phyloP scores from a whole-genome alignment of 2,329 filamentous ascomycete species.

The Monilinia fructigena region DNA sequence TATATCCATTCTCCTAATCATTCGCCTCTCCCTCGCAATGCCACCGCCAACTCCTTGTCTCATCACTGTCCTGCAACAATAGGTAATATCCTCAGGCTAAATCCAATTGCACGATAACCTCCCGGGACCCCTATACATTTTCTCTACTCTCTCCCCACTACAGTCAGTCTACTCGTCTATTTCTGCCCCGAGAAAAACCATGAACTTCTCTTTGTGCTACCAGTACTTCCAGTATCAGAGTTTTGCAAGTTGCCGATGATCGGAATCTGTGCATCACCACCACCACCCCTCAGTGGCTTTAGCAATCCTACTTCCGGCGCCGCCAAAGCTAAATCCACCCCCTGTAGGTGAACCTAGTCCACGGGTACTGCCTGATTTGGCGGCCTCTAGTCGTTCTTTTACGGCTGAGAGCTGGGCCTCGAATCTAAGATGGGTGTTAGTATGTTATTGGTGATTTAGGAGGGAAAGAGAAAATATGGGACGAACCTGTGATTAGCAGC shows the following conservation, averaged over 20 bases:
- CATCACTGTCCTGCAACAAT: slow-evolving; percentile 1
- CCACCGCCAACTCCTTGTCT: slow-evolving; percentile 4
- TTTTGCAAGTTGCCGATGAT: slow-evolving; percentile 59
- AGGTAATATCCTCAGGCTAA: slow-evolving; percentile 16
- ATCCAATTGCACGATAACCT: slow-evolving; percentile 15
- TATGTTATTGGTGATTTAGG: slow-evolving; percentile 24
- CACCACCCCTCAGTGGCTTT: slow-evolving; percentile 68
- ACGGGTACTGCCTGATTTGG: slow-evolving; percentile 86
- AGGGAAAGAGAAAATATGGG: slow-evolving; percentile 17
- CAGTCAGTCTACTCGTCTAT: slow-evolving; percentile 25
- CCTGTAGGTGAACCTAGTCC: slow-evolving; percentile 68
- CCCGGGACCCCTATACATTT: slow-evolving; percentile 13
- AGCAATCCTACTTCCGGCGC: slow-evolving; percentile 64
- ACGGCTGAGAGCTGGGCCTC: slow-evolving; percentile 95
- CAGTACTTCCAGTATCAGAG: slow-evolving; percentile 42
- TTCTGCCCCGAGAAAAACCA: slow-evolving; percentile 43
- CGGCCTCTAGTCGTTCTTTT: slow-evolving; percentile 95
- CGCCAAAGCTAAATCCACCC: slow-evolving; percentile 69
- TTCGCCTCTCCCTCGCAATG: not conserved
- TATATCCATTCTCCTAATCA: not conserved
- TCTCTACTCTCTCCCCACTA: not conserved
- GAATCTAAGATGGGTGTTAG: slow-evolving; percentile 61
- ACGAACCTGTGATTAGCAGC: slow-evolving; percentile 94
- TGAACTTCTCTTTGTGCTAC: slow-evolving; percentile 38
- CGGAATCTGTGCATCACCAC: slow-evolving; percentile 48